These are phyloP conservation scores for Aspergillus floridensis DNA, from an alignment of 2,329 filamentous ascomycete species.

Conservation along the genomic window DNA sequence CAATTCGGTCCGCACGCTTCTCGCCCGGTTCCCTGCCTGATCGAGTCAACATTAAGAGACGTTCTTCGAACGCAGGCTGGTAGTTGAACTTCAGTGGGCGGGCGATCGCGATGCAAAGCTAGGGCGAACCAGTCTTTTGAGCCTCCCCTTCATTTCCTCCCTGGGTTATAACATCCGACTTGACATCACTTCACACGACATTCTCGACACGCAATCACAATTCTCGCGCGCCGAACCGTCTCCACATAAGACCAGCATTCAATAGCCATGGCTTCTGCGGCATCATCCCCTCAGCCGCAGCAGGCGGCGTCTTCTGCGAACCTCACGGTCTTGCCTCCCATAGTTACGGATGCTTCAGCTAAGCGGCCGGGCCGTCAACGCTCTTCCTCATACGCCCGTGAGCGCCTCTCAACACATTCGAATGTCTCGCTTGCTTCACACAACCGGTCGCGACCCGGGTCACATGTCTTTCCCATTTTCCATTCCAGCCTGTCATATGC, in stretches of 20 bases:
- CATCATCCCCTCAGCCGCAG: slow-evolving; percentile 29
- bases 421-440: slow-evolving; percentile 58
- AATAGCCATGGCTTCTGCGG: slow-evolving; percentile 38
- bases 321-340: slow-evolving; percentile 43
- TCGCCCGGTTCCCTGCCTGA: neutral
- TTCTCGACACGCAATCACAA: slow-evolving; percentile 14
- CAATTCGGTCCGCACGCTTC: slow-evolving; percentile 16
- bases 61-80: slow-evolving; percentile 6
- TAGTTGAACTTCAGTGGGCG: slow-evolving; percentile 17
- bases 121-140: slow-evolving; percentile 29
- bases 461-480: slow-evolving; percentile 78
- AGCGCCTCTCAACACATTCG: slow-evolving; percentile 81
- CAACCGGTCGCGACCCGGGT: slow-evolving; percentile 71
- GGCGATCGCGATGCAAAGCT: slow-evolving; percentile 37
- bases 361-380: slow-evolving; percentile 62
- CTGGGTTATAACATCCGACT: slow-evolving; percentile 20
- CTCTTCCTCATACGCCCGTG: slow-evolving; percentile 76
- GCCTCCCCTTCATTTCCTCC: slow-evolving; percentile 15
- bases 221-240: slow-evolving; percentile 12
- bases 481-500: slow-evolving; percentile 83
- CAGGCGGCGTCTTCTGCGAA: slow-evolving; percentile 28
- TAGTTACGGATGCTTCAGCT: slow-evolving; percentile 51
- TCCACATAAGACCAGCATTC: slow-evolving; percentile 25
- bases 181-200: slow-evolving; percentile 16
- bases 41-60: slow-evolving; percentile 5